Base-by-base conservation (phyloP, 768 basidiomycete genomes). In the Suillus alpinus region DNA sequence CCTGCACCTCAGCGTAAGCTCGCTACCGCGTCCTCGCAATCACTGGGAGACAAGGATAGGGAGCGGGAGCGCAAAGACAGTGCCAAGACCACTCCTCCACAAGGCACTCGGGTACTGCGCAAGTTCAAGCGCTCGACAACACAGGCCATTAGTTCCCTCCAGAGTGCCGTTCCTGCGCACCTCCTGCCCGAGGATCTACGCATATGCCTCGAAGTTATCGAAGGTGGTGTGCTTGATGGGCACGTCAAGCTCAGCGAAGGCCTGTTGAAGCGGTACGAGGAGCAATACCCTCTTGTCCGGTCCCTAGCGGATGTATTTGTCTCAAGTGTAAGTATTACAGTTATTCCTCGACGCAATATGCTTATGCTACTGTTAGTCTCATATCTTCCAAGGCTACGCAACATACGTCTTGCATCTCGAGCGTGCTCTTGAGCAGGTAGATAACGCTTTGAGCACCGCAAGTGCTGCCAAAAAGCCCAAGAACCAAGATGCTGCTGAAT, bases 291-390 rank as follows among this genome's bases (percentile, higher is more conserved):
- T 14, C 82, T 98, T 39, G 95, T 98, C 39, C 82, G 95, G 57
- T 91, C 89, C 32, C 81, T 98, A 41, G 95, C 95, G 58, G 95
- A 98, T 67, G 93, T 98, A n/a, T 98, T 98, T 74, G 91, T 95
- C 26, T 85, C 88, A 10, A 94, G 93, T 76, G 95, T 96, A 71
- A 75, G 91, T 81, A 56, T 63, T 29, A 52, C 14, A 23, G 6
- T 46, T 62, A 37, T 60, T 61, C 62, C 34, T 62, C 55, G 3
- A 53, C 16, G 5, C 47, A 16, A 58, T 50, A 36, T 55, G 10
- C 53, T 55, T 16, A 55, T 55, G 16, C 69, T 57, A 61, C 65
- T 40, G 58, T 8, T 72, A 96, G 95, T 92, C 94, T 18, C 91
- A 94, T 71, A 93, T 99, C 59, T 87, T 99, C 62, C 86, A 91